Evolutionary conservation across 179 eudicot species (phyloP).

Genomic region (Camellia oleifera): DNA sequence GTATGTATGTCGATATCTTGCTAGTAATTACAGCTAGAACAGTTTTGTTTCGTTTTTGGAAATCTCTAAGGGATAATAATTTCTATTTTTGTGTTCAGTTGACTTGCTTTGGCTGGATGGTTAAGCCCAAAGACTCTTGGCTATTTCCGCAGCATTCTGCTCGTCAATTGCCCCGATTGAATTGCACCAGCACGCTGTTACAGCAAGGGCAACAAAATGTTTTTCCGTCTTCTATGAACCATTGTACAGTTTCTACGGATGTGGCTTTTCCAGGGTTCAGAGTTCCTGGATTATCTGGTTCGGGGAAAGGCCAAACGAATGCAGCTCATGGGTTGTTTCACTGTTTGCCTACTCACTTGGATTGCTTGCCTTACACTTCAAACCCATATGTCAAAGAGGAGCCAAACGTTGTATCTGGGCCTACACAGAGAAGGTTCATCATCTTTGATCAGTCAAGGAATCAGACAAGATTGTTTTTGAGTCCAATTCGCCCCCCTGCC

Average conservation of each 20-base stretch:
- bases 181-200: slow-evolving; percentile 36
- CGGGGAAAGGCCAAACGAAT: slow-evolving; percentile 19
- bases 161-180: slow-evolving; percentile 31
- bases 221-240: slow-evolving; percentile 34
- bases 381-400: slow-evolving; percentile 23
- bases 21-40: not conserved
- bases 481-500: slow-evolving; percentile 38
- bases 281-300: slow-evolving; percentile 22
- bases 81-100: slow-evolving; percentile 13
- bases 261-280: slow-evolving; percentile 36
- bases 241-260: slow-evolving; percentile 29
- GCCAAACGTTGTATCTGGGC: slow-evolving; percentile 20
- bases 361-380: slow-evolving; percentile 22
- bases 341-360: slow-evolving; percentile 21
- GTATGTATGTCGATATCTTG: slow-evolving; percentile 28
- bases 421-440: slow-evolving; percentile 45
- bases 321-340: slow-evolving; percentile 26
- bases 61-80: not conserved
- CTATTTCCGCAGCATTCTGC: slow-evolving; percentile 41
- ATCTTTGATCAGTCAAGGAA: slow-evolving; percentile 62
- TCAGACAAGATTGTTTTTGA: slow-evolving; percentile 44
- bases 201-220: slow-evolving; percentile 32
- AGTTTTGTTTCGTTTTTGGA: not conserved
- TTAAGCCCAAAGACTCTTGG: slow-evolving; percentile 41
- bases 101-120: slow-evolving; percentile 25